Evolutionary conservation across 73 alveolate species (phyloP).

Genomic region (Paramecium primaurelia): DNA sequence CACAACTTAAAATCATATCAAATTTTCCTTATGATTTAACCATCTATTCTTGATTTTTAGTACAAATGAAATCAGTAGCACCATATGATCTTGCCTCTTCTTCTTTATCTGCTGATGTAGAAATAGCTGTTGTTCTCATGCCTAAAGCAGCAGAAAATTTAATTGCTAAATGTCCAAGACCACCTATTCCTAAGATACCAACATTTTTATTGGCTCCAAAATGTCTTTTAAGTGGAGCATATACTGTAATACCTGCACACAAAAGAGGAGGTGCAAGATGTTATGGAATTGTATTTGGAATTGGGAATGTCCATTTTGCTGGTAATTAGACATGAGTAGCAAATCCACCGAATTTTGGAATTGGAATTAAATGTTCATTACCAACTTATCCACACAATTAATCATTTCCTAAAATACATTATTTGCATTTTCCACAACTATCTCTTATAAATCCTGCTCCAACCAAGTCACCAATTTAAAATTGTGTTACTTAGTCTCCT

Average conservation of each 20-base stretch:
- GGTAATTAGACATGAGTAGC: constrained; percentile 79
- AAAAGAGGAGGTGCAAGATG: constrained; percentile 74
- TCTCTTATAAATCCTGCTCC: constrained; percentile 74
- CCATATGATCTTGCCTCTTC: constrained; percentile 71
- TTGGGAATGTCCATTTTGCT: constrained; percentile 65
- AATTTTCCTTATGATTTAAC: constrained; percentile 57
- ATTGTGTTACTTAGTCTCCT: constrained; percentile 56
- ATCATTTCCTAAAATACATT: constrained; percentile 69
- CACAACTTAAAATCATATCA: constrained; percentile 65
- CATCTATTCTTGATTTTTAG: constrained; percentile 61
- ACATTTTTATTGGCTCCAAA: constrained; percentile 65
- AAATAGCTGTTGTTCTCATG: constrained; percentile 69
- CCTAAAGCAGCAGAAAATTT: constrained; percentile 70
- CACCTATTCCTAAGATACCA: constrained; percentile 82
- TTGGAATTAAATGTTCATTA: constrained; percentile 59
- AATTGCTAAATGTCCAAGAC: constrained; percentile 79
- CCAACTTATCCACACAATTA: constrained; percentile 65
- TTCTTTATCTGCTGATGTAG: constrained; percentile 67
- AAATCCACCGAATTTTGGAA: constrained; percentile 76
- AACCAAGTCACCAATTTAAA: constrained; percentile 64
- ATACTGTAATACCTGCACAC: constrained; percentile 82
- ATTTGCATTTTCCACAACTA: constrained; percentile 73
- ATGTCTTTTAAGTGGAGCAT: constrained; percentile 71
- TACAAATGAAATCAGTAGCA: constrained; percentile 69
- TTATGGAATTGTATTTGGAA: constrained; percentile 66